phyloP scores from a whole-genome alignment of 768 basidiomycete species.

The Lentinula boryana region DNA sequence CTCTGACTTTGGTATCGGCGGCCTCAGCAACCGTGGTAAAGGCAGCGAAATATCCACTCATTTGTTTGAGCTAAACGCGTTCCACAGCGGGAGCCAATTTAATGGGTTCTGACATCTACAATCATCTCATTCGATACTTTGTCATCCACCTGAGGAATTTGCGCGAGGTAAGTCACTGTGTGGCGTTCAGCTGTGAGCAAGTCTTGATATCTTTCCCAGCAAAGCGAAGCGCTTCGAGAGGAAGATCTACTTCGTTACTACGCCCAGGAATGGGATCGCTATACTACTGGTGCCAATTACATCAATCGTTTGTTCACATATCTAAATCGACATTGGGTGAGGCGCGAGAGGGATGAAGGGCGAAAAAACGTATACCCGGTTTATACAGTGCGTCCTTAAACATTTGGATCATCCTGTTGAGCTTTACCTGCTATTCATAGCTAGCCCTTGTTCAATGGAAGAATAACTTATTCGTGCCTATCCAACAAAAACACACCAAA shows the following conservation, averaged over 20 bases:
- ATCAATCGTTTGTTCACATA: constrained; percentile 98
- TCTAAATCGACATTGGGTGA: constrained; percentile 99
- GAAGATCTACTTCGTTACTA: constrained; percentile 89
- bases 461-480: constrained; percentile 78
- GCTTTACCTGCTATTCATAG: constrained; percentile 29
- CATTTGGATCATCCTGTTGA: neutral
- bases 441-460: constrained; percentile 98
- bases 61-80: constrained; percentile 29
- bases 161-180: constrained; percentile 32
- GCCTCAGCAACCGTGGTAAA: constrained; percentile 65
- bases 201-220: constrained; percentile 33
- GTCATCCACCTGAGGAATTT: constrained; percentile 71
- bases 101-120: constrained; percentile 97
- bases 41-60: constrained; percentile 22
- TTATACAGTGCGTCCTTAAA: constrained; percentile 62
- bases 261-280: constrained; percentile 89
- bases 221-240: constrained; percentile 75
- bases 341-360: constrained; percentile 95
- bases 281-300: constrained; percentile 95
- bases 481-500: constrained; percentile 79
- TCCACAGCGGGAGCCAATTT: constrained; percentile 79
- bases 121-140: constrained; percentile 90
- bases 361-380: constrained; percentile 92
- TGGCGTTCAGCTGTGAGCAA: neutral
- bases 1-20: constrained; percentile 28